Percentiles rank a stretch among this genome's conserved stretches.
Evolutionary conservation across 228 moss, liverwort and hornwort species (phyloP).

Genomic region (Sphagnum magellanicum): DNA sequence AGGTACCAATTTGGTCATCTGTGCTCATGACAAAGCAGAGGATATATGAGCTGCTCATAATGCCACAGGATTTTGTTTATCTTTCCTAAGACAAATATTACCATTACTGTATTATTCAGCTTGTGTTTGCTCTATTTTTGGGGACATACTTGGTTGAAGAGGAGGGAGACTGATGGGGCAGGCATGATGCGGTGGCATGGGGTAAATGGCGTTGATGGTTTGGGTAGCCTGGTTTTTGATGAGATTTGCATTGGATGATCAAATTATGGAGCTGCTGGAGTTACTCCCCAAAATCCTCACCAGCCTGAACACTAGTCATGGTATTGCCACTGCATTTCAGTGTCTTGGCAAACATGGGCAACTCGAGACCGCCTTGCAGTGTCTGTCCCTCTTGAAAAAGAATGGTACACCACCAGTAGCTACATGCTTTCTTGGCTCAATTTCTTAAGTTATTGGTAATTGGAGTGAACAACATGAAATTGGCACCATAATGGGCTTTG

Average conservation of each 20-base stretch:
- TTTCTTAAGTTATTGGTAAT: too few relatives aligned
- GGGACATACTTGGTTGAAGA: neutral
- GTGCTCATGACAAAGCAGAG: too few relatives aligned
- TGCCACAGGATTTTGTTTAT: too few relatives aligned
- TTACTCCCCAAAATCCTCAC: constrained; percentile 43
- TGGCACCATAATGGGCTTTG: too few relatives aligned
- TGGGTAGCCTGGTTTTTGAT: constrained; percentile 41
- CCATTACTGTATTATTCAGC: too few relatives aligned
- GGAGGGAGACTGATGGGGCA: constrained; percentile 42
- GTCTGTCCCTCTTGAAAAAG: constrained; percentile 25
- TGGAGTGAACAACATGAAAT: too few relatives aligned
- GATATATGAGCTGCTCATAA: too few relatives aligned
- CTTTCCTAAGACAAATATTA: too few relatives aligned
- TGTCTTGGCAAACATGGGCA: constrained; percentile 45
- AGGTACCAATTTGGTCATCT: too few relatives aligned
- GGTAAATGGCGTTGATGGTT: constrained; percentile 9
- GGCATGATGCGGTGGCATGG: constrained; percentile 53
- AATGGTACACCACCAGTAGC: constrained; percentile 18
- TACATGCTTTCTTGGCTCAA: neutral
- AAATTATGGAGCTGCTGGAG: constrained; percentile 23
- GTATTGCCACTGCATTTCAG: constrained; percentile 34
- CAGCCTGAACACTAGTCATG: constrained; percentile 34
- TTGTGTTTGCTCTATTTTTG: too few relatives aligned
- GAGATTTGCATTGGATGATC: constrained; percentile 33
- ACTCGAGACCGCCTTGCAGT: constrained; percentile 24